Evolutionary conservation across 176 grass and related monocot species (phyloP).

Genomic region (Phoenix dactylifera): DNA sequence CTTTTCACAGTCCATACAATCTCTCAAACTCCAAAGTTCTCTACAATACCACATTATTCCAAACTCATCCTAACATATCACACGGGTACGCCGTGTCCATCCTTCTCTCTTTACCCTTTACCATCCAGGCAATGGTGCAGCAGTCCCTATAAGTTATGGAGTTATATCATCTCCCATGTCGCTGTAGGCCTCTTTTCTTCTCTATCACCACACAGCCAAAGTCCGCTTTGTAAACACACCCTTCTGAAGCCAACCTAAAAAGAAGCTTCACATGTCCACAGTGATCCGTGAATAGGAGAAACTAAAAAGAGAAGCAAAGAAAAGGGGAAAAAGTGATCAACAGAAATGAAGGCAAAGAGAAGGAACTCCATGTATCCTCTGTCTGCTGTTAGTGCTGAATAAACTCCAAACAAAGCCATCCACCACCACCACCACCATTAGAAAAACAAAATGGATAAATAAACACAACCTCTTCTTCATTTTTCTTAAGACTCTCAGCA

Average conservation of each 20-base stretch:
- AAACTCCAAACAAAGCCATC: neutral
- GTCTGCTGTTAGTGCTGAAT: constrained; percentile 1
- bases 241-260: constrained; percentile 5
- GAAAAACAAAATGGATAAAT: neutral
- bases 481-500: no score
- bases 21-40: neutral
- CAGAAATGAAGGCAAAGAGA: neutral
- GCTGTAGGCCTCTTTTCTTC: no score
- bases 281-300: neutral
- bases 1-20: no score
- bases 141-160: neutral
- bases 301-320: neutral
- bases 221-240: neutral
- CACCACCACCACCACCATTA: neutral
- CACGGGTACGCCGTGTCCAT: neutral
- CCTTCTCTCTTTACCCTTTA: neutral
- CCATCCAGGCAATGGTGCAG: neutral
- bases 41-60: neutral
- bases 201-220: neutral
- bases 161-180: neutral
- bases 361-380: neutral
- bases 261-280: constrained; percentile 4
- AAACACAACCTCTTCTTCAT: no score
- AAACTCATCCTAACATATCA: neutral
- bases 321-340: neutral